A percentile compares a stretch with the other conserved stretches of the same genome.
Evolutionary conservation across 169 alveolate genomes (phyloP).

Genomic region (Plasmodium vinckei): DNA sequence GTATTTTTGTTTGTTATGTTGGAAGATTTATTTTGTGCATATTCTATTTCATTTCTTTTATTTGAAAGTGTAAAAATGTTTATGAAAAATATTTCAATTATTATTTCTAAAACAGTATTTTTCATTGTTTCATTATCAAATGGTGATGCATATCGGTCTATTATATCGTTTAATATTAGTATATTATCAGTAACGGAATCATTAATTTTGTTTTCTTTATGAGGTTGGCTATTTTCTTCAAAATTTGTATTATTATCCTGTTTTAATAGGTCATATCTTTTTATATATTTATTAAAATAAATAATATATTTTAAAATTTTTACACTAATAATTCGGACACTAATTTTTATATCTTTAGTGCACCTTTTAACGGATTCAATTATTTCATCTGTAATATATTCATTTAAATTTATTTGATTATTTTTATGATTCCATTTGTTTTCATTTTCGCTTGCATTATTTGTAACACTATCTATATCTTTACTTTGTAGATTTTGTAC

Average conservation of each 20-base stretch:
- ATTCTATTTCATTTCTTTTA: background rate
- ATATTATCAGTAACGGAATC: slow-evolving; percentile 30
- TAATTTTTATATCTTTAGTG: slow-evolving; percentile 71
- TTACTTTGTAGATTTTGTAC: background rate
- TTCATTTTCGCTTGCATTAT: background rate
- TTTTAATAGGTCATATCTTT: slow-evolving; percentile 3
- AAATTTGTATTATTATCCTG: background rate
- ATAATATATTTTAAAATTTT: slow-evolving; percentile 68
- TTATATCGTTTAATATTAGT: slow-evolving; percentile 37
- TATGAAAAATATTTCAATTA: slow-evolving; percentile 60
- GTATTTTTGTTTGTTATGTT: background rate
- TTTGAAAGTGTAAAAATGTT: slow-evolving; percentile 37
- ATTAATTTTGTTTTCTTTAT: background rate
- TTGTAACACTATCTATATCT: background rate
- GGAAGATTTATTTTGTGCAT: background rate
- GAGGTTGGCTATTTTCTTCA: background rate
- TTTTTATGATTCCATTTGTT: background rate
- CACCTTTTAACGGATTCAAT: slow-evolving; percentile 56
- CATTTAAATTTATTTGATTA: slow-evolving; percentile 26
- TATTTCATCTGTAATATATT: slow-evolving; percentile 49
- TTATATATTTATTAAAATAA: slow-evolving; percentile 57
- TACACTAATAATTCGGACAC: slow-evolving; percentile 54
- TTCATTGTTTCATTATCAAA: slow-evolving; percentile 70
- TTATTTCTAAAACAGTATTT: slow-evolving; percentile 36
- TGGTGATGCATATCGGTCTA: slow-evolving; percentile 66